Conservation (phyloP, 2,329 filamentous ascomycete genomes). For the Tolypocladium endophyticum region DNA sequence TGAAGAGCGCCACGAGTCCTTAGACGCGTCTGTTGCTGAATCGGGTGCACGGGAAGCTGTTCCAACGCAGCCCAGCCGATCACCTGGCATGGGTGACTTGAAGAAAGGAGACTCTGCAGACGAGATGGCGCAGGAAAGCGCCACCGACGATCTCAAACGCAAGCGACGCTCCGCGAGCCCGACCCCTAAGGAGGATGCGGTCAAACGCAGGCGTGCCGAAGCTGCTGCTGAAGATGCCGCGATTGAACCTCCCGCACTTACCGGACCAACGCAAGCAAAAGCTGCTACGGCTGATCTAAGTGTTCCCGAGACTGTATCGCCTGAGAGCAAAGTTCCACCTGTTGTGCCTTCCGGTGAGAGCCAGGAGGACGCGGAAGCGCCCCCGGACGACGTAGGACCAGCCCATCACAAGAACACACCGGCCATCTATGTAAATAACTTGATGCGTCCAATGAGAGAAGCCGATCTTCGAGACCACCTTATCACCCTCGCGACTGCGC, state of each 20-base stretch:
- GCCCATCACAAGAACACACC: constrained; percentile 62
- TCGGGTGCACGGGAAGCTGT: neutral
- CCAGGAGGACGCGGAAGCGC: constrained; percentile 19
- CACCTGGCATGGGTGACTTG: neutral
- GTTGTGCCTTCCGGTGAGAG: constrained; percentile 4
- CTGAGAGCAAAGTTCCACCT: neutral
- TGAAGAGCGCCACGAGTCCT: neutral
- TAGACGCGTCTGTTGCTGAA: neutral
- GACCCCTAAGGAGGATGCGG: constrained; percentile 40
- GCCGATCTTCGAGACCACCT: constrained; percentile 59
- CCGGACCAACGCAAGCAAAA: neutral
- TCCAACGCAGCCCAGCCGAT: neutral
- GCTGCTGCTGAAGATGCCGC: constrained; percentile 1
- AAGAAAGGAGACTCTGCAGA: neutral
- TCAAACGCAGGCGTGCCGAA: constrained; percentile 40
- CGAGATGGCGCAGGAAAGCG: constrained; percentile 5
- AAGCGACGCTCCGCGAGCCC: constrained; percentile 58
- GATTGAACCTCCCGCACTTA: constrained; percentile 1
- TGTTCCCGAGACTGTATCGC: neutral
- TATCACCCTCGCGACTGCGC: constrained; percentile 52
- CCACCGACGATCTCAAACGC: constrained; percentile 46
- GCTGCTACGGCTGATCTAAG: neutral
- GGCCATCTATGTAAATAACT: constrained; percentile 78
- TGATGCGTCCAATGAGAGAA: constrained; percentile 76
- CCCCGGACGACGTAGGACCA: constrained; percentile 32